These are phyloP conservation scores for Skeletonema grethae DNA, from an alignment of 108 stramenopile species.

Conservation along the genomic window DNA sequence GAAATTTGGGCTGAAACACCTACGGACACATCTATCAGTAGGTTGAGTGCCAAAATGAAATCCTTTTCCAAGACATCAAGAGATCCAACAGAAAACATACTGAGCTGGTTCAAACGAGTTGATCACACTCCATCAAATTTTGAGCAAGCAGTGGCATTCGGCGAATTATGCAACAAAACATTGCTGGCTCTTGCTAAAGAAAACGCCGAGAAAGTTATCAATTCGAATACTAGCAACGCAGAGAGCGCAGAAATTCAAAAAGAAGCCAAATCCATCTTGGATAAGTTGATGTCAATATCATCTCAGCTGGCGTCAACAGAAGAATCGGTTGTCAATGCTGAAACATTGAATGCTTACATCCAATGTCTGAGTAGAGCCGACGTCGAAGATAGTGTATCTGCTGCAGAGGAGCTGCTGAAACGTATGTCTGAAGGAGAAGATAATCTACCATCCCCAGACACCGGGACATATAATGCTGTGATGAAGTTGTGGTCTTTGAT, in stretches of 20 bases:
- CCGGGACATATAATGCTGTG: slow-evolving; percentile 57
- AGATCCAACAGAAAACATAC: slow-evolving; percentile 28
- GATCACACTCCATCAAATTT: slow-evolving; percentile 17
- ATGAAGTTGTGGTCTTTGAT: slow-evolving; percentile 59
- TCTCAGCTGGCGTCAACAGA: slow-evolving; percentile 8
- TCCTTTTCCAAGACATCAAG: background rate
- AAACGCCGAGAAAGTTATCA: background rate
- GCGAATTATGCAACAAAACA: slow-evolving; percentile 27
- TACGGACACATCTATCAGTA: background rate
- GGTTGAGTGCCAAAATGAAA: background rate
- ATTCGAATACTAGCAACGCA: background rate
- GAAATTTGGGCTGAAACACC: slow-evolving; percentile 43
- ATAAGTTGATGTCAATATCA: slow-evolving; percentile 23
- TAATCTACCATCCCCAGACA: slow-evolving; percentile 56
- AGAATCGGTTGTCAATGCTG: slow-evolving; percentile 39
- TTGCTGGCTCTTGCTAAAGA: slow-evolving; percentile 21
- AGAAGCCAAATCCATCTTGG: slow-evolving; percentile 32
- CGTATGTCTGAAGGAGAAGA: slow-evolving; percentile 53
- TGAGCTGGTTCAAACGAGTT: slow-evolving; percentile 44
- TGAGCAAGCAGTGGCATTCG: slow-evolving; percentile 30
- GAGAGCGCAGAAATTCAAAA: slow-evolving; percentile 11
- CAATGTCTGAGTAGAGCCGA: slow-evolving; percentile 52
- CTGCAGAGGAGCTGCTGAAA: slow-evolving; percentile 51
- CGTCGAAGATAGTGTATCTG: slow-evolving; percentile 32
- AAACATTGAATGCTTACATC: slow-evolving; percentile 66